Evolutionary conservation across 2,329 filamentous ascomycete genomes (phyloP).

Genomic region (Furcasterigmium sp.): DNA sequence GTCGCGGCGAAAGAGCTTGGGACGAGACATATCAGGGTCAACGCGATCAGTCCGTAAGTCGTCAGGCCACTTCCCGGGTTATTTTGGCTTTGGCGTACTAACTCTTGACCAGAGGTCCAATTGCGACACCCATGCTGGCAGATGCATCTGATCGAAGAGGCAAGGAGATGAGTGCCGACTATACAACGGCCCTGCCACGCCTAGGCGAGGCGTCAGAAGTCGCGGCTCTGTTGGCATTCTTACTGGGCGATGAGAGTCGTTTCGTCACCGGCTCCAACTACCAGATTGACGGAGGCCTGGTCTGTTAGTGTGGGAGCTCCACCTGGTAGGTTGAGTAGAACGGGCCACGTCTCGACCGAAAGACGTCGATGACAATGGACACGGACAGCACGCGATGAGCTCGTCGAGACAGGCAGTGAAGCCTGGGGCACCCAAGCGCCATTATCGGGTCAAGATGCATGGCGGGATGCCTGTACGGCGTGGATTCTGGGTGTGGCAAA

Average conservation of each 20-base stretch:
- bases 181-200: slow-evolving; percentile 12
- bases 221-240: slow-evolving; percentile 18
- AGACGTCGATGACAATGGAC: too few relatives aligned
- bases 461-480: too few relatives aligned
- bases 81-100: too few relatives aligned
- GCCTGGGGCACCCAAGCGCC: too few relatives aligned
- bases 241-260: slow-evolving; percentile 18
- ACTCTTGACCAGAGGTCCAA: slow-evolving; percentile 3
- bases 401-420: too few relatives aligned
- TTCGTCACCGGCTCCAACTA: slow-evolving; percentile 16
- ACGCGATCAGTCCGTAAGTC: slow-evolving; percentile 21
- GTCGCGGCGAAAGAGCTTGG: slow-evolving; percentile 21
- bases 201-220: slow-evolving; percentile 20
- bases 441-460: too few relatives aligned
- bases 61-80: neutral
- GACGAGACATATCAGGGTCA: slow-evolving; percentile 15
- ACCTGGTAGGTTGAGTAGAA: too few relatives aligned
- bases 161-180: neutral
- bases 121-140: slow-evolving; percentile 9
- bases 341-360: too few relatives aligned
- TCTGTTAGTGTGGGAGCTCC: too few relatives aligned
- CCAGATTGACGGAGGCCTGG: slow-evolving; percentile 6
- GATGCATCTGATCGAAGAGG: slow-evolving; percentile 1
- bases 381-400: too few relatives aligned
- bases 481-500: too few relatives aligned